These are phyloP conservation scores for Yamadazyma kitorensis DNA, from an alignment of 805 yeast species.

Conservation along the genomic window DNA sequence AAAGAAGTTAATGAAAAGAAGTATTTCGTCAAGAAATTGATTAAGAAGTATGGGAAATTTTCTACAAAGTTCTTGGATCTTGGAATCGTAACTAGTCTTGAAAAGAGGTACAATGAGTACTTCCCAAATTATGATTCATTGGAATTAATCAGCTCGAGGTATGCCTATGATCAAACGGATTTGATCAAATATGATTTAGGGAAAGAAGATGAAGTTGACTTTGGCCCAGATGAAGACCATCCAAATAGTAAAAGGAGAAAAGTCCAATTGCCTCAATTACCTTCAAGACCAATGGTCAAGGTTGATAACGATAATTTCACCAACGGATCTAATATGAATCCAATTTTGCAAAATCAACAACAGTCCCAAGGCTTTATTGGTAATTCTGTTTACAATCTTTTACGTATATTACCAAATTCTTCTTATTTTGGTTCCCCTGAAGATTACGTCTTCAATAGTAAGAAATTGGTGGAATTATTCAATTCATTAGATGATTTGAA, in stretches of 20 bases:
- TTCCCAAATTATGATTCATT: slow-evolving; percentile 60
- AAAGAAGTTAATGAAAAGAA: slow-evolving; percentile 23
- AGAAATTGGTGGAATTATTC: slow-evolving; percentile 46
- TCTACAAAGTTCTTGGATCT: slow-evolving; percentile 72
- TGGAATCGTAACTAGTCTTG: slow-evolving; percentile 62
- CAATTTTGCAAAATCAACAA: slow-evolving; percentile 2
- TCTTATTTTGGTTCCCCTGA: slow-evolving; percentile 47
- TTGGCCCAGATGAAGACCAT: slow-evolving; percentile 17
- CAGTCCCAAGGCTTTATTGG: slow-evolving; percentile 28
- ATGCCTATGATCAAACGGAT: slow-evolving; percentile 34
- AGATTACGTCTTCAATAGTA: slow-evolving; percentile 53
- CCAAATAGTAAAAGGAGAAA: slow-evolving; percentile 8
- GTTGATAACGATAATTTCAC: slow-evolving; percentile 5
- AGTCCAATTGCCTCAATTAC: slow-evolving; percentile 7
- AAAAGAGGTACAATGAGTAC: slow-evolving; percentile 58
- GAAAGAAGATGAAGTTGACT: slow-evolving; percentile 17
- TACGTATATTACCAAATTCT: slow-evolving; percentile 60
- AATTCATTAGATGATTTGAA: slow-evolving; percentile 7
- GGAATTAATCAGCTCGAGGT: slow-evolving; percentile 35
- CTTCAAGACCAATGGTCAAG: slow-evolving; percentile 10
- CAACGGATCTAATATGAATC: background rate
- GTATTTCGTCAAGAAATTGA: slow-evolving; percentile 26
- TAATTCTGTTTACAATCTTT: slow-evolving; percentile 37
- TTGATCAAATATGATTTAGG: slow-evolving; percentile 39
- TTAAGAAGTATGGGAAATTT: slow-evolving; percentile 54